Base-by-base conservation (phyloP, 2,329 filamentous ascomycete species). In the Xylaria sp. region DNA sequence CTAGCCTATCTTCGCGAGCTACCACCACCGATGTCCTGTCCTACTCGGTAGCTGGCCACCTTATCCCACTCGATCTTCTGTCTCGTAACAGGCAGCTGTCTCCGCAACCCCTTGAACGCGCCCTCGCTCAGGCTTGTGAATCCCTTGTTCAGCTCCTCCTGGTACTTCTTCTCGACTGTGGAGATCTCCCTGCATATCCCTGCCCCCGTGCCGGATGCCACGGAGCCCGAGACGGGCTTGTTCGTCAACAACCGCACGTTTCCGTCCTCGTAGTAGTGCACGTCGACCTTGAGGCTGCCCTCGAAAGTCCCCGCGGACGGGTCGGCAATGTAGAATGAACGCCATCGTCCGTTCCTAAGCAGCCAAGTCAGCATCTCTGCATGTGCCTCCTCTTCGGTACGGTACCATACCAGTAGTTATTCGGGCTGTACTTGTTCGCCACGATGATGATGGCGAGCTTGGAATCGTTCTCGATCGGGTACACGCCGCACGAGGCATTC, bases 21-120 rank as follows among this genome's bases (percentile, higher is more conserved):
- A 48, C 86, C 86, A 45, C 88, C 87, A 17, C 87, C 86, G 72
- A 91, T 90, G 69, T 91, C 89, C 73, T 91, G 88, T 21, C 90
- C 89, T 63, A 96, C 78, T 56, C 91, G 82, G 77, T 99, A 99
- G 64, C 91, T 92, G 42, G 91, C 89, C 63, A 99, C 91, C 80
- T 96, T 97, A 74, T 99, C 93, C 94, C 94, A 99, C 76, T 99
- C 94, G 65, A 99, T 93, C 83, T 97, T 97, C 79, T 99, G 94
- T 69, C 94, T 87, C 58, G 94, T 99, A 56, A 99, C 92, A 0
- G 94, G 94, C 71, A 99, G 78, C 76, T 97, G 94, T 74, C 94
- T 85, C 69, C 94, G 85, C 71, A 99, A 75, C 1, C 87, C 86
- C 83, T 97, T 99, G 77, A 99, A 99, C 1, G 92, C 91, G 8